Percentiles rank a stretch among this genome's conserved stretches.
Evolutionary conservation across 2,329 filamentous ascomycete genomes (phyloP).

Genomic region (Purpureocillium takamizusanense): DNA sequence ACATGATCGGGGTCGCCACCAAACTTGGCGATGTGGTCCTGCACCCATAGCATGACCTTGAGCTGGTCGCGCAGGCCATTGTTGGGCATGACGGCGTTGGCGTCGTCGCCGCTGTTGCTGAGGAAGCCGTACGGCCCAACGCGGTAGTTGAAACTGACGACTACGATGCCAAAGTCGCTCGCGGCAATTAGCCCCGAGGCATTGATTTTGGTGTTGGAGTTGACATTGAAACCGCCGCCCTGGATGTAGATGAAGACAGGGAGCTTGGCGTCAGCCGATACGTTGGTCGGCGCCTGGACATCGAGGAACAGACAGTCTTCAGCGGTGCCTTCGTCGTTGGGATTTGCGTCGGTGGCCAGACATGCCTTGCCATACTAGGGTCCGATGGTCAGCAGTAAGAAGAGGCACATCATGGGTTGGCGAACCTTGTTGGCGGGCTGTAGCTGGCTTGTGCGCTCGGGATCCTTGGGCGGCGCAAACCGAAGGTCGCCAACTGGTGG

Average conservation of each 20-base stretch:
- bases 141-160: conserved; percentile 69
- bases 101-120: conserved; percentile 34
- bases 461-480: conserved; percentile 60
- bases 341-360: conserved; percentile 17
- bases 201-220: conserved; percentile 44
- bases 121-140: conserved; percentile 69
- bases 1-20: conserved; percentile 62
- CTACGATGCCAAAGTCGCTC: conserved; percentile 52
- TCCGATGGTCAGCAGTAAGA: no score
- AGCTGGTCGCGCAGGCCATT: conserved; percentile 63
- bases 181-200: conserved; percentile 48
- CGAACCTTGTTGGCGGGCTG: conserved; percentile 47
- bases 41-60: conserved; percentile 61
- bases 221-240: conserved; percentile 50
- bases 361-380: conserved; percentile 12
- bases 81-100: conserved; percentile 43
- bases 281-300: conserved; percentile 49
- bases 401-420: neutral
- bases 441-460: conserved; percentile 31
- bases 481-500: conserved; percentile 56
- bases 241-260: conserved; percentile 55
- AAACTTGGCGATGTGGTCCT: conserved; percentile 56
- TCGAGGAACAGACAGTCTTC: conserved; percentile 67
- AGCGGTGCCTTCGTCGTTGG: conserved; percentile 20
- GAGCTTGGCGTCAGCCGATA: conserved; percentile 38